phyloP scores from a whole-genome alignment of 768 basidiomycete species.

The Lactifluus hygrophoroides region DNA sequence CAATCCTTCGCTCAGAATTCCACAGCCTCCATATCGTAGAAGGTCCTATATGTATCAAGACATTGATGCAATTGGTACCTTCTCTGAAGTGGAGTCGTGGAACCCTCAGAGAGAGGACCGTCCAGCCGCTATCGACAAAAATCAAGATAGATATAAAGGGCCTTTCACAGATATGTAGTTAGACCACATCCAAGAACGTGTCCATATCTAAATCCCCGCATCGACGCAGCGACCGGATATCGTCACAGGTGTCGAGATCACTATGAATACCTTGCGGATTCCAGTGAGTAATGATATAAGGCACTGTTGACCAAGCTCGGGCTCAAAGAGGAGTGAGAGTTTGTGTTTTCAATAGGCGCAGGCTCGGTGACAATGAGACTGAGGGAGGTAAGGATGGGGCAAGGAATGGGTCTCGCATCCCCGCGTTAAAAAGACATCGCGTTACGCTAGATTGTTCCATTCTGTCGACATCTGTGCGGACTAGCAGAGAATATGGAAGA shows the following conservation, averaged over 20 bases:
- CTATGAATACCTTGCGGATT: no score
- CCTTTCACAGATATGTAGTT: no score
- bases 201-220: no score
- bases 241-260: no score
- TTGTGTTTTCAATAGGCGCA: no score
- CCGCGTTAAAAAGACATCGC: neutral
- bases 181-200: no score
- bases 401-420: neutral
- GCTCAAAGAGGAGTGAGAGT: no score
- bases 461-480: neutral
- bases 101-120: neutral
- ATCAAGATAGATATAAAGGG: neutral
- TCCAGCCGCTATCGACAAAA: neutral
- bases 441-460: neutral
- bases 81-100: neutral
- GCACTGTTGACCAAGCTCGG: no score
- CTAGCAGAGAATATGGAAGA: neutral
- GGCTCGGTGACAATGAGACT: no score
- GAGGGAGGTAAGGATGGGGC: neutral
- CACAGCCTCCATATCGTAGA: slow-evolving; percentile 8
- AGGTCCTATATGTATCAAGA: neutral
- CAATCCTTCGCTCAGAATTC: slow-evolving; percentile 15
- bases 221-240: no score
- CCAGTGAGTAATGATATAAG: no score
- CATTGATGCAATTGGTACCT: neutral